Conservation (phyloP, 768 basidiomycete genomes). For the Podaxis sp. region DNA sequence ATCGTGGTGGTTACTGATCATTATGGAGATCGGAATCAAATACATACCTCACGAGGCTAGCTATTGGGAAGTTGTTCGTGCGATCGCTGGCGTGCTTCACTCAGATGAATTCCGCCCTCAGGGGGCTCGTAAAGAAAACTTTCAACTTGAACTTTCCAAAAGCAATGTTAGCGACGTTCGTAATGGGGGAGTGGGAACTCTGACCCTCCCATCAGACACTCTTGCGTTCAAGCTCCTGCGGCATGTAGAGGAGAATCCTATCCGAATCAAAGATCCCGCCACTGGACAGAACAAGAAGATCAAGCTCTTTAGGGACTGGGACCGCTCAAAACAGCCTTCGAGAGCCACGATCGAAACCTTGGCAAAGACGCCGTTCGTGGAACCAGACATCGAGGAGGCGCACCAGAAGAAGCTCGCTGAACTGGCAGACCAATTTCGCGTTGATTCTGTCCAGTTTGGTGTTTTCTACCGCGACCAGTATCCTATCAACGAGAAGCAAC, state of each 20-base stretch:
- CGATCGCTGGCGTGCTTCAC: slow-evolving; percentile 55
- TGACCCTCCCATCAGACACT: slow-evolving; percentile 33
- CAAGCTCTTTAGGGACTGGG: slow-evolving; percentile 24
- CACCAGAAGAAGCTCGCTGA: slow-evolving; percentile 37
- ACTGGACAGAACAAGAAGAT: slow-evolving; percentile 26
- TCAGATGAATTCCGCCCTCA: slow-evolving; percentile 41
- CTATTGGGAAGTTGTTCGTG: slow-evolving; percentile 52
- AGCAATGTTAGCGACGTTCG: slow-evolving; percentile 43
- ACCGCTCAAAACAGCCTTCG: slow-evolving; percentile 11
- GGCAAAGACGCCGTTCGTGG: slow-evolving; percentile 49
- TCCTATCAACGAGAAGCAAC: slow-evolving; percentile 22
- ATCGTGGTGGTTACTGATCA: slow-evolving; percentile 4
- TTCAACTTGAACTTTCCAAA: slow-evolving; percentile 49
- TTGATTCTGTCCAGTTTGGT: slow-evolving; percentile 67
- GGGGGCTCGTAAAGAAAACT: slow-evolving; percentile 46
- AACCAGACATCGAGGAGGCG: slow-evolving; percentile 50
- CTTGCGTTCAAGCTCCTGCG: slow-evolving; percentile 44
- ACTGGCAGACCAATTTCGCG: slow-evolving; percentile 45
- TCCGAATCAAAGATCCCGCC: slow-evolving; percentile 32
- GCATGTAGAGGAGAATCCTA: slow-evolving; percentile 35
- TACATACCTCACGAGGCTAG: slow-evolving; percentile 38
- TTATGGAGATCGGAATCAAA: slow-evolving; percentile 35
- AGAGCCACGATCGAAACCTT: slow-evolving; percentile 29
- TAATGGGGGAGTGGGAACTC: slow-evolving; percentile 48
- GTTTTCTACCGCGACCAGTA: slow-evolving; percentile 40